A percentile compares a stretch with the other conserved stretches of the same genome.
These are phyloP conservation scores for Sclerotiophoma versabilis DNA, from an alignment of 2,329 filamentous ascomycete genomes.

Conservation along the genomic window DNA sequence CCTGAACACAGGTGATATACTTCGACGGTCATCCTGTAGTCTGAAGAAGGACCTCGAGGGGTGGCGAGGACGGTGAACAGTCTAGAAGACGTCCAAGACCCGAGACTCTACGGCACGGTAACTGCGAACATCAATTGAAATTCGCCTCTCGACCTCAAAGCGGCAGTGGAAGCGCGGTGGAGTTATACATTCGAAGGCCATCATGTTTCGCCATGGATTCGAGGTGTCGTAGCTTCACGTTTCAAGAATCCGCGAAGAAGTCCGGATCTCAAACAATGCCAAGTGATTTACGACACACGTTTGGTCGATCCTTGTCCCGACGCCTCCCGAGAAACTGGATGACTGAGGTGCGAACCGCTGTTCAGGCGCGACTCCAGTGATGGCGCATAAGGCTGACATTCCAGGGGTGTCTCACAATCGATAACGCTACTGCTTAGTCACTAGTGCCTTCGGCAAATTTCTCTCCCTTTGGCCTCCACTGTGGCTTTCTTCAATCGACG, in stretches of 20 bases:
- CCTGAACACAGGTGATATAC: no score
- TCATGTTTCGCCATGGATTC: constrained; percentile 32
- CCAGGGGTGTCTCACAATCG: not conserved
- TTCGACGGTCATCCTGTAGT: not conserved
- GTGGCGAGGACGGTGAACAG: not conserved
- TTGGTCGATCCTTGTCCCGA: constrained; percentile 10
- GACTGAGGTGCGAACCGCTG: constrained; percentile 13
- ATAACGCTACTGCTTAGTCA: constrained; percentile 14
- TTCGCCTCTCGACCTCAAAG: constrained; percentile 8
- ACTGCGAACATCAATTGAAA: not conserved
- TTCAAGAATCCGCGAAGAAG: constrained; percentile 23
- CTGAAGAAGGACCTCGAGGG: not conserved
- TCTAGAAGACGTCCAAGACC: not conserved
- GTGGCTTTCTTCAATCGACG: not conserved
- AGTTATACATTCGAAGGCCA: constrained; percentile 18
- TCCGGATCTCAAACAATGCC: constrained; percentile 4
- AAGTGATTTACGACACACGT: constrained; percentile 9
- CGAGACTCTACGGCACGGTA: not conserved
- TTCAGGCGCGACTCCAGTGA: constrained; percentile 1
- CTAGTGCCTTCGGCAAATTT: constrained; percentile 15
- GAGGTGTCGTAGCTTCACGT: constrained; percentile 21
- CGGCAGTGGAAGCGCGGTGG: constrained; percentile 2
- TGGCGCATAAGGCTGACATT: not conserved
- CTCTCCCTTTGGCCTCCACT: not conserved
- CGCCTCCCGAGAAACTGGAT: not conserved